These are phyloP conservation scores for Leersia perrieri DNA, from an alignment of 176 grass and related monocot genomes.

Conservation along the genomic window DNA sequence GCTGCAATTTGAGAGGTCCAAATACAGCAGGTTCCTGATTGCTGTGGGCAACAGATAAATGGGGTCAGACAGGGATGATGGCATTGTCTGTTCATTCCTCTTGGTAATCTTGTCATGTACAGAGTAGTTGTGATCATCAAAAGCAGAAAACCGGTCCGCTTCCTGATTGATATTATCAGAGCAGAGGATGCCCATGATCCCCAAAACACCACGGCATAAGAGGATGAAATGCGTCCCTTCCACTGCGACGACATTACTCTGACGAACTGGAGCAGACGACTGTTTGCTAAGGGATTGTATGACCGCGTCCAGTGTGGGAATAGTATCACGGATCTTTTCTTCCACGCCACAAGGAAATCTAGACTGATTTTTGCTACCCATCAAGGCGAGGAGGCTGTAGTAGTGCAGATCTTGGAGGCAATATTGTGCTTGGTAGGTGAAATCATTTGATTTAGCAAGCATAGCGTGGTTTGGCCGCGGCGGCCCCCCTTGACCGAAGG, in stretches of 20 bases:
- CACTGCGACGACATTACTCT: background rate
- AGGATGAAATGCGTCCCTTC: background rate
- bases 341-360: background rate
- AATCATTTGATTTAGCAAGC: too few relatives aligned
- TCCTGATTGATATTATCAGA: too few relatives aligned
- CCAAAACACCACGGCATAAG: background rate
- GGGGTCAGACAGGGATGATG: background rate
- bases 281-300: background rate
- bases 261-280: background rate
- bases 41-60: background rate
- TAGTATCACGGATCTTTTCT: background rate
- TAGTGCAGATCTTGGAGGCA: background rate
- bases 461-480: too few relatives aligned
- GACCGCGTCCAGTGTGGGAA: background rate
- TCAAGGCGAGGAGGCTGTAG: background rate
- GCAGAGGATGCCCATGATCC: background rate
- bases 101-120: background rate
- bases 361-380: background rate
- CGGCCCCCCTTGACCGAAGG: too few relatives aligned
- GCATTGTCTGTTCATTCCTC: background rate
- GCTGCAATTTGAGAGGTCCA: slow-evolving; percentile 8
- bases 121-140: background rate
- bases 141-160: background rate
- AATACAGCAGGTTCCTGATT: background rate
- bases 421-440: background rate